Base-by-base conservation (phyloP, 2,329 filamentous ascomycete genomes). In the Phoma sp. region DNA sequence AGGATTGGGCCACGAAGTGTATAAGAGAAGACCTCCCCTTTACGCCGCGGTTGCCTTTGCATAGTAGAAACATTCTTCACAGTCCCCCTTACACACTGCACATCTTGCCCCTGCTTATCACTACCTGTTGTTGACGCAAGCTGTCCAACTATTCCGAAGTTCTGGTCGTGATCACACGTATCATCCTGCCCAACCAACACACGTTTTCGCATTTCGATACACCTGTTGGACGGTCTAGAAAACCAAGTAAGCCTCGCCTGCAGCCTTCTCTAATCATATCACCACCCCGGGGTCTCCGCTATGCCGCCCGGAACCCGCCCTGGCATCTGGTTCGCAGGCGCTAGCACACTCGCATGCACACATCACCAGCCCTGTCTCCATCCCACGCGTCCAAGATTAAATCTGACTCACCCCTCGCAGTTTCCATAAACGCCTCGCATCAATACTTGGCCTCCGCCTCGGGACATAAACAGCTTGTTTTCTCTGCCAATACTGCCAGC, bases 321-420 rank as follows among this genome's bases (percentile, higher is more conserved):
- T 51, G 53, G 58, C 59, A 58, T 22, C 45, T 43, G 44, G 48
- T 52, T 53, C 52, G 36, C 33, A 44, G 52, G 66, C 18, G 70
- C 71, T 69, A 71, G 57, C 71, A 61, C 68, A 72, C 59, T 61
- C 55, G 43, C 58, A 45, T 45, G 49, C 53, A 54, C 40, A 29
- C 47, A 33, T 40, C 40, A 60, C 62, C 65, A 68, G 67, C 67
- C 70, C 63, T 69, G 67, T 61, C 46, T 38, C 22, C 24, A 50
- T 46, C 53, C 47, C 53, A 44, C 53, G 42, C 43, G 27, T 55
- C 45, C 52, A 50, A 70, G 68, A 71, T 69, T 70, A 68, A 69
- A 68, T 72, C 71, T 74, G 67, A 74, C 71, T 72, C 67, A 74
- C 61, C 47, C 61, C 54, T 58, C 42, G 47, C 61, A 70, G 67